These are phyloP conservation scores for Penicillium sp. DNA, from an alignment of 2,329 filamentous ascomycete species.

Conservation along the genomic window DNA sequence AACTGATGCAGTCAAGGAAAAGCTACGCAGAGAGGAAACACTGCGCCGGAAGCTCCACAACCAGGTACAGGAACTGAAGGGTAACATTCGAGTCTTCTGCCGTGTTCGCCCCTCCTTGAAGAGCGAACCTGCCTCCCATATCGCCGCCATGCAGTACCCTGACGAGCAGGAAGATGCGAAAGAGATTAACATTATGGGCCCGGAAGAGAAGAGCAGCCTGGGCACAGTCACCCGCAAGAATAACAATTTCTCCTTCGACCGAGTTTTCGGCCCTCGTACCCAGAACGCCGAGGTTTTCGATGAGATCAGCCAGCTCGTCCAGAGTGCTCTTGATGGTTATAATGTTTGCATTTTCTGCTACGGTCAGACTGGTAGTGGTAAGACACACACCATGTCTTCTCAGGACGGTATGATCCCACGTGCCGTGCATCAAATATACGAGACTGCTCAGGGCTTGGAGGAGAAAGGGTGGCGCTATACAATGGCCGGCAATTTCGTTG, in stretches of 20 bases:
- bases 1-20: slow-evolving; percentile 74
- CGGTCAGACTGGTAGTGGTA: slow-evolving; percentile 94
- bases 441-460: slow-evolving; percentile 78
- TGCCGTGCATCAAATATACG: slow-evolving; percentile 91
- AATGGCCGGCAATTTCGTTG: slow-evolving; percentile 93
- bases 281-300: slow-evolving; percentile 89
- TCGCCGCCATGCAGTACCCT: slow-evolving; percentile 78
- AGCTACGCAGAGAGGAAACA: slow-evolving; percentile 88
- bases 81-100: slow-evolving; percentile 98
- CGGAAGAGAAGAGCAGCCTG: slow-evolving; percentile 80
- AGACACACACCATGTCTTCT: slow-evolving; percentile 95
- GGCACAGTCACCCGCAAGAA: slow-evolving; percentile 77
- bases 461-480: slow-evolving; percentile 94
- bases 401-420: slow-evolving; percentile 92
- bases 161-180: slow-evolving; percentile 80
- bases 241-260: slow-evolving; percentile 87
- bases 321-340: slow-evolving; percentile 94
- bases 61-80: slow-evolving; percentile 95
- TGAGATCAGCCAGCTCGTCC: slow-evolving; percentile 95
- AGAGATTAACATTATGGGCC: slow-evolving; percentile 82
- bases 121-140: slow-evolving; percentile 60
- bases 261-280: slow-evolving; percentile 79
- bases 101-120: slow-evolving; percentile 78
- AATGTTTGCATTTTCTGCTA: slow-evolving; percentile 99
- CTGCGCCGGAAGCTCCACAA: slow-evolving; percentile 91